A percentile compares a stretch with the other conserved stretches of the same genome.
These are phyloP conservation scores for Sugiyamaella xylanicola DNA, from an alignment of 1,139 yeast genomes.

Conservation along the genomic window DNA sequence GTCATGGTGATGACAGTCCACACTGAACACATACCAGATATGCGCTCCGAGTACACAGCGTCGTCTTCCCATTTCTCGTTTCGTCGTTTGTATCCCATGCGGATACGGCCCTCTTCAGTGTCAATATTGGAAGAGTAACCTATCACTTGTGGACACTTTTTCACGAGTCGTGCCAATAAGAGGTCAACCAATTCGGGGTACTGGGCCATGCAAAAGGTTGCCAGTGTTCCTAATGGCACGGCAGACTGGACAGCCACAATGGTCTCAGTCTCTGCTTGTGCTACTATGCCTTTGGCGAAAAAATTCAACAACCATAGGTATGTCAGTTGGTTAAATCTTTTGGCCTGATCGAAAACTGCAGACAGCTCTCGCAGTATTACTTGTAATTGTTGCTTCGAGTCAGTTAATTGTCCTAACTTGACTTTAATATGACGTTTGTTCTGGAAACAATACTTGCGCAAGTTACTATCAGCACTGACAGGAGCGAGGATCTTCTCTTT, in stretches of 20 bases:
- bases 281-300: conserved; percentile 78
- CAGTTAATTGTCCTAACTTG: conserved; percentile 87
- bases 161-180: conserved; percentile 77
- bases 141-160: conserved; percentile 85
- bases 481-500: conserved; percentile 52
- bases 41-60: conserved; percentile 74
- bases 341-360: conserved; percentile 48
- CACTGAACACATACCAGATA: conserved; percentile 80
- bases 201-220: conserved; percentile 55
- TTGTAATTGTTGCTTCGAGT: conserved; percentile 60
- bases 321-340: conserved; percentile 50
- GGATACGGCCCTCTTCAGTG: conserved; percentile 76
- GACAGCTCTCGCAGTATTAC: conserved; percentile 54
- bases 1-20: conserved; percentile 69
- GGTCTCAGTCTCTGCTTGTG: conserved; percentile 93
- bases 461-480: conserved; percentile 41
- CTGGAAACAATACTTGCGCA: conserved; percentile 44
- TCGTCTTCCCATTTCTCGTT: conserved; percentile 74
- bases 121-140: conserved; percentile 76
- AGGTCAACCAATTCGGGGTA: conserved; percentile 70
- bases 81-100: conserved; percentile 85
- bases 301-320: conserved; percentile 77
- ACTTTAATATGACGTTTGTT: conserved; percentile 79
- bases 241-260: conserved; percentile 79
- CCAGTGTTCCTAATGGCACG: conserved; percentile 71